Evolutionary conservation across 345 rosid genomes (phyloP).

Genomic region (Eucalyptus erythrocorys): DNA sequence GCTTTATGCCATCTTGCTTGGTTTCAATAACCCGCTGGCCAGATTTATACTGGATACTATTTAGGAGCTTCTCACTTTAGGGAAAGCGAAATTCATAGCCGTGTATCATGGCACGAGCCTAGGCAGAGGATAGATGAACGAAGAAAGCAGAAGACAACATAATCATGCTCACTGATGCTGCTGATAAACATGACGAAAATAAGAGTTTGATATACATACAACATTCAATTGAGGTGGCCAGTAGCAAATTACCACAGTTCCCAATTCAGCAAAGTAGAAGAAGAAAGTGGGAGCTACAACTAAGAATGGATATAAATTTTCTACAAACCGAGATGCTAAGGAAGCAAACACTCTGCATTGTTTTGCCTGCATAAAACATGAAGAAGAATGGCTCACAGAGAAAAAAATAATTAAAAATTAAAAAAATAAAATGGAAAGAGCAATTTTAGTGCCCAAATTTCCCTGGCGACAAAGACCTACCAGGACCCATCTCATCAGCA

Average conservation of each 20-base stretch:
- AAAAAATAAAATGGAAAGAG: neutral
- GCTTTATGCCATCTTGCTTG: slow-evolving; percentile 89
- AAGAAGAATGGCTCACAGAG: neutral
- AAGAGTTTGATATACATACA: slow-evolving; percentile 36
- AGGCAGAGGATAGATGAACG: slow-evolving; percentile 83
- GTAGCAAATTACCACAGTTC: slow-evolving; percentile 94
- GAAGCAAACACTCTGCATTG: slow-evolving; percentile 15
- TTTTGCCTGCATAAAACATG: slow-evolving; percentile 52
- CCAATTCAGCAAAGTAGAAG: slow-evolving; percentile 73
- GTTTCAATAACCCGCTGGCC: slow-evolving; percentile 64
- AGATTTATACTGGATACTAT: slow-evolving; percentile 20
- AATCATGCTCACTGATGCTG: too few relatives aligned
- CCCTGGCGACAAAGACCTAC: too few relatives aligned
- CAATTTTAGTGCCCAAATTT: too few relatives aligned
- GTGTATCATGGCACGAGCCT: slow-evolving; percentile 62
- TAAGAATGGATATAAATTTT: slow-evolving; percentile 22
- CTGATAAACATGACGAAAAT: neutral
- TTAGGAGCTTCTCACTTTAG: slow-evolving; percentile 28
- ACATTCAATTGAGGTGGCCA: slow-evolving; percentile 99
- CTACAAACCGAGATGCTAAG: slow-evolving; percentile 87
- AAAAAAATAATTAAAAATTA: neutral
- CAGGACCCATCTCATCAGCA: too few relatives aligned
- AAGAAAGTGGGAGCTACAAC: slow-evolving; percentile 78
- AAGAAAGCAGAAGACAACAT: neutral
- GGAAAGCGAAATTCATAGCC: slow-evolving; percentile 59